Evolutionary conservation across 306 rosid species (phyloP).

Genomic region (Sechiopsis laciniata): DNA sequence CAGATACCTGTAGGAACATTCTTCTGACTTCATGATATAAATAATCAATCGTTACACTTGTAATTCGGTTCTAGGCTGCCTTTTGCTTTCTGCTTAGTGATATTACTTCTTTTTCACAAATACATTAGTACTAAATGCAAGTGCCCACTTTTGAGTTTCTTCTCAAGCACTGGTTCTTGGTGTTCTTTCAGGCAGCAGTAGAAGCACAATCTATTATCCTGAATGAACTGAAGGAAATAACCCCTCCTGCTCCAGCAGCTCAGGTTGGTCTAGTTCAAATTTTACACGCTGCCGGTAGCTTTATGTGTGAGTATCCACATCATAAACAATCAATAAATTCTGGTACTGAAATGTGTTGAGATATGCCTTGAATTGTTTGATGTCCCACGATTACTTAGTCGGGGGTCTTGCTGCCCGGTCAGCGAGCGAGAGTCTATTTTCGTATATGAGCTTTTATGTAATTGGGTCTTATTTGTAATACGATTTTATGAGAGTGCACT

Average conservation of each 20-base stretch:
- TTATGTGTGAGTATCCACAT: neutral
- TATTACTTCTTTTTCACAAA: neutral
- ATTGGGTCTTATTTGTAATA: too few relatives aligned
- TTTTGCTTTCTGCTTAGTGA: slow-evolving; percentile 2
- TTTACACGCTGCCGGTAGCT: neutral
- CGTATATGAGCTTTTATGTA: too few relatives aligned
- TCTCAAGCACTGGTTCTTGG: slow-evolving; percentile 21
- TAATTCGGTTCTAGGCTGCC: slow-evolving; percentile 1
- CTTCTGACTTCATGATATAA: neutral
- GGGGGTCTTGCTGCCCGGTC: too few relatives aligned
- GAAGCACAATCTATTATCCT: slow-evolving; percentile 50
- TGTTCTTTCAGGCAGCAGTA: slow-evolving; percentile 64
- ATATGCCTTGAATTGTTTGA: too few relatives aligned
- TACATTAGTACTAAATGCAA: neutral
- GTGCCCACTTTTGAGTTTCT: slow-evolving; percentile 4
- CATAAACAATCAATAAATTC: neutral
- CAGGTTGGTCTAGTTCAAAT: slow-evolving; percentile 46
- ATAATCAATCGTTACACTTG: neutral
- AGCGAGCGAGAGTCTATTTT: too few relatives aligned
- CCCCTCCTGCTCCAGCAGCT: slow-evolving; percentile 39
- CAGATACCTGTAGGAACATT: neutral
- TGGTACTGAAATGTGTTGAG: neutral
- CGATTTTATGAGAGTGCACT: too few relatives aligned
- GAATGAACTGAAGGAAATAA: slow-evolving; percentile 57
- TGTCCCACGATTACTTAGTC: too few relatives aligned